Evolutionary conservation across 441 rosid genomes (phyloP).

Genomic region (Populus hybrid): DNA sequence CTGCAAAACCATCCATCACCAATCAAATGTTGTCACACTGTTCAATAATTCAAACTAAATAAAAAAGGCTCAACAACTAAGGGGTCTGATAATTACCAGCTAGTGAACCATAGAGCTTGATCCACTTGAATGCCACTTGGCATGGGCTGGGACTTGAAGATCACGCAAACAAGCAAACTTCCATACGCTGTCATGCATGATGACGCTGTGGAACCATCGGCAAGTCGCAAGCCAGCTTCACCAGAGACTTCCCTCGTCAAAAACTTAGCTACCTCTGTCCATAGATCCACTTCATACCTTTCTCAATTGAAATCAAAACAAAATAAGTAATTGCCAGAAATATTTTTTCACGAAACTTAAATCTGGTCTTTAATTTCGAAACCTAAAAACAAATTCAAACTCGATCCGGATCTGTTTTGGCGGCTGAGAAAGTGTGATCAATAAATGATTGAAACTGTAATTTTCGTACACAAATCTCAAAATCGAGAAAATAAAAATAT

Average conservation of each 20-base stretch:
- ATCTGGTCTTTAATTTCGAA: neutral
- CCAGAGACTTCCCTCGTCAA: slow-evolving; percentile 75
- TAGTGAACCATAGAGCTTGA: slow-evolving; percentile 64
- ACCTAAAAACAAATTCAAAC: neutral
- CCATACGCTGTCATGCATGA: slow-evolving; percentile 79
- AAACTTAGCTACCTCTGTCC: slow-evolving; percentile 78
- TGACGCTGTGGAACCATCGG: slow-evolving; percentile 61
- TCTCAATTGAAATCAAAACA: neutral
- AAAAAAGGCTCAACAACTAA: neutral
- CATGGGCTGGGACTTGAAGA: slow-evolving; percentile 66
- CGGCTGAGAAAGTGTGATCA: neutral
- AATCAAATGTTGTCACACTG: slow-evolving; percentile 7
- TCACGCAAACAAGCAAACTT: slow-evolving; percentile 78
- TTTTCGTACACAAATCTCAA: neutral
- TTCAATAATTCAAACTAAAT: neutral
- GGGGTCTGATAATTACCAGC: slow-evolving; percentile 38
- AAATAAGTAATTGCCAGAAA: neutral
- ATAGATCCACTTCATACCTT: slow-evolving; percentile 70
- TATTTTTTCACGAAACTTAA: neutral
- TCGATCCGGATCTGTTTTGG: slow-evolving; percentile 16
- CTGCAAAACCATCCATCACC: slow-evolving; percentile 31
- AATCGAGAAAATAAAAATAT: neutral
- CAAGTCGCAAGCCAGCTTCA: slow-evolving; percentile 66
- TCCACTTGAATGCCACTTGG: slow-evolving; percentile 54
- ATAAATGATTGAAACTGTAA: slow-evolving; percentile 11